These are phyloP conservation scores for Grigorovia jiainica DNA, from an alignment of 805 yeast genomes.

Conservation along the genomic window DNA sequence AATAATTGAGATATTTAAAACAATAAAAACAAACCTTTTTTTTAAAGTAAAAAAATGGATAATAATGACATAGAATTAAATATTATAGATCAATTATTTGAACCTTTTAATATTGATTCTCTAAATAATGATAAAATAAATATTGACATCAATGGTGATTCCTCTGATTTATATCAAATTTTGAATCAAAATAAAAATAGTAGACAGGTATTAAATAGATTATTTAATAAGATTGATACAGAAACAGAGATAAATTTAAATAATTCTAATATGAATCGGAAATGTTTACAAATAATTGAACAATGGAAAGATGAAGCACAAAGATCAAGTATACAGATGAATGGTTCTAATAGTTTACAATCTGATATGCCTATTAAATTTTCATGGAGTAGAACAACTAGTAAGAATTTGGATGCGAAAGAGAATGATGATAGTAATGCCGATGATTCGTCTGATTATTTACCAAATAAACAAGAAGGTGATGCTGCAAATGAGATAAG, in stretches of 20 bases:
- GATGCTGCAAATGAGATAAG: background rate
- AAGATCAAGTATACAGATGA: slow-evolving; percentile 5
- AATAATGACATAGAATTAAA: background rate
- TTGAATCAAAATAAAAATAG: slow-evolving; percentile 18
- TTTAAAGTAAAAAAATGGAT: background rate
- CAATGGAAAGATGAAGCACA: slow-evolving; percentile 20
- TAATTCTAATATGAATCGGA: too few species aligned
- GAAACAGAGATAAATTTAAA: slow-evolving; percentile 1
- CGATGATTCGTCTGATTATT: background rate
- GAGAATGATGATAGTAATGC: slow-evolving; percentile 5
- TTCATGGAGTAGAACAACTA: slow-evolving; percentile 27
- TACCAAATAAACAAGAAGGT: too few species aligned
- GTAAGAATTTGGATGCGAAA: too few species aligned
- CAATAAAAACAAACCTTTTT: too few species aligned
- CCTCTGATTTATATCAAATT: slow-evolving; percentile 12
- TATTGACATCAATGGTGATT: background rate
- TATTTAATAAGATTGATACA: slow-evolving; percentile 8
- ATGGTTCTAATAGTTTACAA: slow-evolving; percentile 10
- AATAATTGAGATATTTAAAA: too few species aligned
- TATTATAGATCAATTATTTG: slow-evolving; percentile 1
- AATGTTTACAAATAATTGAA: slow-evolving; percentile 8
- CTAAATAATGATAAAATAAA: background rate
- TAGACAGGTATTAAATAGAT: slow-evolving; percentile 18
- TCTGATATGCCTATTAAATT: slow-evolving; percentile 22
- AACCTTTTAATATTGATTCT: background rate